These are phyloP conservation scores for Skeletonema potamos DNA, from an alignment of 108 stramenopile genomes.

Conservation along the genomic window DNA sequence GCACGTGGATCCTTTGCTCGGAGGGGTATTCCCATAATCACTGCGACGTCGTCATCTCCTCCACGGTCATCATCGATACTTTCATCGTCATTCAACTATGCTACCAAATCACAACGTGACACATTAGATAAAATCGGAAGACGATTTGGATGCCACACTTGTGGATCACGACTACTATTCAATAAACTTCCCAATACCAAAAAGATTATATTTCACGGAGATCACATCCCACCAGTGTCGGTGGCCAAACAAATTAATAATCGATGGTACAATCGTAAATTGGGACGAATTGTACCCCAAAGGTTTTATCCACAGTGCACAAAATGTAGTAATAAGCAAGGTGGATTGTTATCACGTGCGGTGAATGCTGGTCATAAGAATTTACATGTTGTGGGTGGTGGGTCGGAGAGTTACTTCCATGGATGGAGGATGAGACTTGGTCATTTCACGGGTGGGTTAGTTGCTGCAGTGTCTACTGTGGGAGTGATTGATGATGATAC, in stretches of 20 bases:
- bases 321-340: slow-evolving; percentile 73
- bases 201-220: slow-evolving; percentile 57
- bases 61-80: neutral
- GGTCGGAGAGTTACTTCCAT: slow-evolving; percentile 61
- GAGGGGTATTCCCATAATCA: slow-evolving; percentile 54
- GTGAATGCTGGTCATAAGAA: slow-evolving; percentile 34
- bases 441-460: slow-evolving; percentile 76
- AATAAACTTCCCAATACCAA: neutral
- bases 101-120: slow-evolving; percentile 58
- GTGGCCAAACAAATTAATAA: slow-evolving; percentile 71
- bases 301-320: slow-evolving; percentile 87
- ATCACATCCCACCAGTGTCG: slow-evolving; percentile 89
- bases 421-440: slow-evolving; percentile 54
- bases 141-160: slow-evolving; percentile 83
- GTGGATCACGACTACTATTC: slow-evolving; percentile 66
- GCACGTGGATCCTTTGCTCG: slow-evolving; percentile 78
- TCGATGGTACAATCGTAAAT: slow-evolving; percentile 48
- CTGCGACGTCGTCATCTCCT: slow-evolving; percentile 11
- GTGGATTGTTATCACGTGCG: slow-evolving; percentile 62
- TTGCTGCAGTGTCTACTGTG: slow-evolving; percentile 42
- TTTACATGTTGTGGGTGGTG: slow-evolving; percentile 69
- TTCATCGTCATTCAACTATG: slow-evolving; percentile 51
- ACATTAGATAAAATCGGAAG: slow-evolving; percentile 62
- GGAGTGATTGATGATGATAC: neutral
- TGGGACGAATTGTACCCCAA: slow-evolving; percentile 54